phyloP scores from a whole-genome alignment of 257 asterid species.

The Nicotiana otophora region DNA sequence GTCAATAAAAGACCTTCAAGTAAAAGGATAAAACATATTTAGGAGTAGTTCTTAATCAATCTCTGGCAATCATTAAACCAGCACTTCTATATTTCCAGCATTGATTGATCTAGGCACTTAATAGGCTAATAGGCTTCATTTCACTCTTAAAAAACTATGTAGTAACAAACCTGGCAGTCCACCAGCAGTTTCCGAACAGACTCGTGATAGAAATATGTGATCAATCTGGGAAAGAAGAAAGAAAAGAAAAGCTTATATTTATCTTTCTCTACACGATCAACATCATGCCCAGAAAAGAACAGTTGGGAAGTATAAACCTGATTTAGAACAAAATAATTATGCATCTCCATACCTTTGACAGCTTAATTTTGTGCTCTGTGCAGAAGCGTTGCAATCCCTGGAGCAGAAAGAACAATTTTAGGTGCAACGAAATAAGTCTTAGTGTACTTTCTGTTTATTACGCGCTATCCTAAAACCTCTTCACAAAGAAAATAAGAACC shows the following conservation, averaged over 20 bases:
- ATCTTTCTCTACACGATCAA: neutral
- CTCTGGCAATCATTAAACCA: neutral
- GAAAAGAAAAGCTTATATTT: neutral
- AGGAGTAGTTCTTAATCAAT: neutral
- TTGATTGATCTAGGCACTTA: neutral
- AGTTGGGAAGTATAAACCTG: neutral
- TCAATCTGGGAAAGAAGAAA: slow-evolving; percentile 57
- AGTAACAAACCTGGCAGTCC: slow-evolving; percentile 81
- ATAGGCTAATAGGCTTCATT: neutral
- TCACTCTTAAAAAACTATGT: neutral
- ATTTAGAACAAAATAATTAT: neutral
- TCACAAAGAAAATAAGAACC: neutral
- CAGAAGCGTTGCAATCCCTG: slow-evolving; percentile 99
- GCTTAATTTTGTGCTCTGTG: slow-evolving; percentile 85
- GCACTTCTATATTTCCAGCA: neutral
- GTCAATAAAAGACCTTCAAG: slow-evolving; percentile 84
- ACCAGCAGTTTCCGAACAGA: slow-evolving; percentile 97
- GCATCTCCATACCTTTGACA: slow-evolving; percentile 62
- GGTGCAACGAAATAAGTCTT: slow-evolving; percentile 9
- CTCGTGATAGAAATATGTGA: slow-evolving; percentile 93
- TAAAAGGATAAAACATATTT: slow-evolving; percentile 7
- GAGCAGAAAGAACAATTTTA: slow-evolving; percentile 11
- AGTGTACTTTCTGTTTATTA: neutral
- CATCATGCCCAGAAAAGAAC: neutral
- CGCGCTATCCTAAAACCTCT: neutral